Evolutionary conservation across 2,329 filamentous ascomycete species (phyloP).

Genomic region (Cucurbitaria berberidis): DNA sequence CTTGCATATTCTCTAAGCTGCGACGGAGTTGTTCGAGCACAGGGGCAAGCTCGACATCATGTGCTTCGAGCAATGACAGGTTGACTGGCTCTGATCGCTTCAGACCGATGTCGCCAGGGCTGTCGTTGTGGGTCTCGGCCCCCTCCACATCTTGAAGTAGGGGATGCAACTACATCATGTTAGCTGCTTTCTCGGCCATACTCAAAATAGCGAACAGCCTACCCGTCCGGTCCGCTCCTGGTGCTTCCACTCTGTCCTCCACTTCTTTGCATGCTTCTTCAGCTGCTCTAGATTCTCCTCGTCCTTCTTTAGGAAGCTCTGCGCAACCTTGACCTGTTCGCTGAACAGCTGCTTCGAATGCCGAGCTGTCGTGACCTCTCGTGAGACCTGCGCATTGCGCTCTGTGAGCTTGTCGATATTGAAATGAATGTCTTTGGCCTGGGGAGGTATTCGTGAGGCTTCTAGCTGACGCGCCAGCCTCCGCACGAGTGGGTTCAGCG

Average conservation of each 20-base stretch:
- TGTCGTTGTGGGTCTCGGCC: slow-evolving; percentile 25
- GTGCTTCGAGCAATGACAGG: slow-evolving; percentile 31
- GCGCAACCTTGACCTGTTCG: slow-evolving; percentile 63
- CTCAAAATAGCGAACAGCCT: slow-evolving; percentile 13
- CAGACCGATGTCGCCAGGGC: slow-evolving; percentile 41
- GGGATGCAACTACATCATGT: slow-evolving; percentile 43
- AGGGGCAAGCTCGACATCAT: slow-evolving; percentile 41
- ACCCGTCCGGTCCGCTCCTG: slow-evolving; percentile 40
- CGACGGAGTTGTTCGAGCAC: slow-evolving; percentile 47
- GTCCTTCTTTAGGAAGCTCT: slow-evolving; percentile 45
- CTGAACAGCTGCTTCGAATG: slow-evolving; percentile 68
- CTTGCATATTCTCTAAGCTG: slow-evolving; percentile 49
- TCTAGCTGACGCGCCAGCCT: slow-evolving; percentile 65
- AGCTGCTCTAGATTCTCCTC: slow-evolving; percentile 36
- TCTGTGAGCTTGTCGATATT: slow-evolving; percentile 70
- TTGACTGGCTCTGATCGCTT: slow-evolving; percentile 25
- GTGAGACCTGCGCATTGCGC: slow-evolving; percentile 54
- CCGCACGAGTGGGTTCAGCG: slow-evolving; percentile 62
- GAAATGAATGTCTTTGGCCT: slow-evolving; percentile 59
- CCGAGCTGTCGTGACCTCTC: slow-evolving; percentile 65
- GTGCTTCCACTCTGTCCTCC: slow-evolving; percentile 40
- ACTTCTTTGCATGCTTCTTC: slow-evolving; percentile 37
- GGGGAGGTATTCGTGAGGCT: slow-evolving; percentile 70
- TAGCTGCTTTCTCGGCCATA: slow-evolving; percentile 15
- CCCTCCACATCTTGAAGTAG: slow-evolving; percentile 32